Base-by-base conservation (phyloP, 1,284 basidiomycete species). In the Rhodotorula mucilaginosa region DNA sequence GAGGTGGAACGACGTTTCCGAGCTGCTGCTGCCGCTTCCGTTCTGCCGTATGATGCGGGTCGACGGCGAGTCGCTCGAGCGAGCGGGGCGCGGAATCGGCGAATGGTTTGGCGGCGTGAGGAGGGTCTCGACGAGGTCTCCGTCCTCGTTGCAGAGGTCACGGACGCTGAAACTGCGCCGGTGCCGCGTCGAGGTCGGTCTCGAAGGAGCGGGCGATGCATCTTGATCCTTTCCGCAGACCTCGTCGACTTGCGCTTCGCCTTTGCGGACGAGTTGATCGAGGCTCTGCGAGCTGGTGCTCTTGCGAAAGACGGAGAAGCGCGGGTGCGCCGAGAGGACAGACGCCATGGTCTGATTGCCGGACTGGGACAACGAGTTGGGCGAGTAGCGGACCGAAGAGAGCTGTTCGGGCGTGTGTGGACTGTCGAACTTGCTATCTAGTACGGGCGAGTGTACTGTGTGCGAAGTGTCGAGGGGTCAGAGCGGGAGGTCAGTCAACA, bases 291-390 rank as follows among this genome's bases (percentile, higher is more conserved):
- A 12, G 57, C 64, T 67, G 23, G 52, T 29, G 63, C 61, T 69
- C 61, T 76, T 76, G 62, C 72, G 69, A 47, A 76, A 76, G 62
- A 76, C 70, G 31, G 69, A 71, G 49, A 76, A 76, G 44, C 67
- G 60, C 5, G 74, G 74, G 58, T 76, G 74, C 34, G 65, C 63
- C 2, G 63, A 61, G 52, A 76, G 70, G 60, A 76, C 34, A 34
- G 58, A 48, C 10, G 54, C 39, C 63, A 76, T 69, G 15, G 70
- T 68, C 21, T 66, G 61, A 29, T 56, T 68, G 47, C 72, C 72
- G 2, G 72, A 70, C 8, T 59, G 56, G 3, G 63, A 56, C 10
- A 73, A 68, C 39, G 65, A 61, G n/a, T 68, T 64, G 4, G 70
- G 70, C 5, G 64, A 65, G 39, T 62, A 57, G 48, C 51, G 61